Evolutionary conservation across 1,139 yeast species (phyloP).

Genomic region (Suhomyces ambrosiae): DNA sequence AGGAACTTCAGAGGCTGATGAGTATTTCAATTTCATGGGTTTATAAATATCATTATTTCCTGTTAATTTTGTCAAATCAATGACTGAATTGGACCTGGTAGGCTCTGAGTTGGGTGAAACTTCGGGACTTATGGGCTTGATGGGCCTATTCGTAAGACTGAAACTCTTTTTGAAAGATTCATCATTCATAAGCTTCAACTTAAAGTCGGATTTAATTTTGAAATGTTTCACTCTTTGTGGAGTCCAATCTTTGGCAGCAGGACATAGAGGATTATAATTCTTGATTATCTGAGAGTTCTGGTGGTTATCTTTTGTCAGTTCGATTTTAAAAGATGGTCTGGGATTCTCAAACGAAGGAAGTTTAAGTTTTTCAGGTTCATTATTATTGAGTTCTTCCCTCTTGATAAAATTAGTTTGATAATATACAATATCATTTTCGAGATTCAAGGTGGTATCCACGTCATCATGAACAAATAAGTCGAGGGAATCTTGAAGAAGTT

Average conservation of each 20-base stretch:
- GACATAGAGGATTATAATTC: conserved; percentile 35
- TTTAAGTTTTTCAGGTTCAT: conserved; percentile 8
- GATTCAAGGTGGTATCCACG: conserved; percentile 37
- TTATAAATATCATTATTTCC: conserved; percentile 42
- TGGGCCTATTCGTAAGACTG: conserved; percentile 35
- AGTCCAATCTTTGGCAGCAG: conserved; percentile 44
- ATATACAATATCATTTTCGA: conserved; percentile 48
- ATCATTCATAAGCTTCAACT: conserved; percentile 40
- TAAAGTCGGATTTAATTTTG: conserved; percentile 28
- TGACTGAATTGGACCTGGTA: conserved; percentile 44
- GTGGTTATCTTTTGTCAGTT: conserved; percentile 8
- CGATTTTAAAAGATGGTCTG: conserved; percentile 33
- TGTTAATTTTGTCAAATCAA: conserved; percentile 41
- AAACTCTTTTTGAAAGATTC: conserved; percentile 41
- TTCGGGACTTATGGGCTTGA: conserved; percentile 44
- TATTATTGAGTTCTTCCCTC: conserved; percentile 33
- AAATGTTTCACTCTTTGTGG: conserved; percentile 30
- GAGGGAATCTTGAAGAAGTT: conserved; percentile 37
- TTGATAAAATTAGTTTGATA: conserved; percentile 50
- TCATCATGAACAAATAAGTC: conserved; percentile 30
- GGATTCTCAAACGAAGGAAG: conserved; percentile 23
- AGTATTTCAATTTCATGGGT: conserved; percentile 45
- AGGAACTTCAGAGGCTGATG: conserved; percentile 44
- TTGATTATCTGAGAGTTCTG: conserved; percentile 4
- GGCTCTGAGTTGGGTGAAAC: conserved; percentile 50